Base-by-base conservation (phyloP, 2,329 filamentous ascomycete species). In the Phaeosphaeriaceae sp. region DNA sequence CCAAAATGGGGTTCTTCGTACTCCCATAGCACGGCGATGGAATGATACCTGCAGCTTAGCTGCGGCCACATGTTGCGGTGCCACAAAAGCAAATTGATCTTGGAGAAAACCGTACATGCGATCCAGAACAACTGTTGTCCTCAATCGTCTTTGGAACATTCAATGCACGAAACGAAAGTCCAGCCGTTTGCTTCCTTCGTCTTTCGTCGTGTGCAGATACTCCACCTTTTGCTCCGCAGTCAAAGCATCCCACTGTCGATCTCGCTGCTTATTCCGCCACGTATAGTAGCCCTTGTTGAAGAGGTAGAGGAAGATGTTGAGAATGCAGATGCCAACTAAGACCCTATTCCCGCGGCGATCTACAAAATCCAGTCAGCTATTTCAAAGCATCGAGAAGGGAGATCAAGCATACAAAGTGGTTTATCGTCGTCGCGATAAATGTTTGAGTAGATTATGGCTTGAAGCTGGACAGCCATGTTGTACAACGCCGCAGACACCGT, bases 401-500 rank as follows among this genome's bases (percentile, higher is more conserved):
- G 10, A 35, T 11, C 7, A 35, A 35, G 30, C 30, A 13, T 35
- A 35, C 30, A 35, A 35, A 35, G 30, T 15, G 68, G 68, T 19
- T 59, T 60, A 32, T 71, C 68, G 51, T 71, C 67, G 46, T 67
- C 55, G 17, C 65, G 63, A 42, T 72, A 68, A 44, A 72, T 69
- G 46, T 73, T 72, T 0, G 69, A 60, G 1, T 66, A 44, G 32
- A 73, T 66, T 28, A 73, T 70, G 4, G 62, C 59, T 17, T 58
- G 47, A 1, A 64, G 59, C 57, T 74, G 70, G 1, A 74, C 71
- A 50, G 63, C 64, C 70, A 74, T 73, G 60, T 74, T 74, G 62
- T 73, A 74, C 15, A 52, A 48, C 0, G 71, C 71, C 1, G 70
- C 65, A 24, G 85, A 84, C 0, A 91, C 86, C 0, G 88, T 86